Base-by-base conservation (phyloP, 495 filamentous ascomycete species). In the Tuber indicum region DNA sequence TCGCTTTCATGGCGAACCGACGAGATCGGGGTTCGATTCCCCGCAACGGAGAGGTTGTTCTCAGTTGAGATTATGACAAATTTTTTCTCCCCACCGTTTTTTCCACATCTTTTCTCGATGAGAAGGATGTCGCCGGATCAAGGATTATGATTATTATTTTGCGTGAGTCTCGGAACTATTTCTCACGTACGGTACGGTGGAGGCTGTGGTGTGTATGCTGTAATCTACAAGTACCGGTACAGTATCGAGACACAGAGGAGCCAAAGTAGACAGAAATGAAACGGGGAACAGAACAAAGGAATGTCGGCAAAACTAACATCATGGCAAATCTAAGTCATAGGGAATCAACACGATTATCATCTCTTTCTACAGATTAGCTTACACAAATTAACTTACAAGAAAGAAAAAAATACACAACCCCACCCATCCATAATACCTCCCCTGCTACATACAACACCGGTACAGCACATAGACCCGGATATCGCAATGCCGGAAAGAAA, bases 1-100 rank as follows among this genome's bases (percentile, higher is more conserved):
- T 80, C 78, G 77, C 78, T 80, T 80, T 80, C 78, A 80, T 36
- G 1, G 14, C 26, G 58, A 66, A 16, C 78, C 78, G 78, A 80
- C 77, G 77, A 80, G 78, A 80, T 80, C 78, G 78, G 78, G 78
- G 77, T 80, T 80, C 78, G 78, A 80, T 80, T 80, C 78, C 78
- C 78, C 78, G 78, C 78, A 66, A 75, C 78, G 78, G 78, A 79
- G 78, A 26, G 3, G n/a, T 62, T 62, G 21, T 52, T 52, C 9
- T 62, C 3, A 32, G 26, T 3, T 3, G 10, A 14, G 8, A 62
- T 12, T 26, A 14, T 62, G 23, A 62, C 10, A 26, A 49, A 26
- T 26, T 58, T n/a, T 58, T 52, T 46, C 4, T 32, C 1, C 9
- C 17, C 17, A 32, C 32, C 32, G 32, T 19, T 47, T 14, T 47